Evolutionary conservation across 768 basidiomycete genomes (phyloP).

Genomic region (Pleurotus cornucopiae): DNA sequence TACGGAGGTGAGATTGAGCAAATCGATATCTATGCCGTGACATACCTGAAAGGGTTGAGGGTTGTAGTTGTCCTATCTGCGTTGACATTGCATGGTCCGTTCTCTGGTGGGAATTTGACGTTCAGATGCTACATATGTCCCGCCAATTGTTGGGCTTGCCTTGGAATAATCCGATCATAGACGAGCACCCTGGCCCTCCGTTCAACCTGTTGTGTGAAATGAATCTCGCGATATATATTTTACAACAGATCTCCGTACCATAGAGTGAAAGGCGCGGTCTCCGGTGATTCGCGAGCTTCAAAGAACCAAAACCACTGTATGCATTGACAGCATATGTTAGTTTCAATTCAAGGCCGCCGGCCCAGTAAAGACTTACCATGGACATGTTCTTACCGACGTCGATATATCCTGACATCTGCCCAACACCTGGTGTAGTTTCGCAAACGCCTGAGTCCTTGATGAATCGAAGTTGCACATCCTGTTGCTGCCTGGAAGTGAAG

Average conservation of each 20-base stretch:
- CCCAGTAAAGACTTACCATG: conserved; percentile 33
- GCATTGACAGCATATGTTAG: neutral
- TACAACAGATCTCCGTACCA: conserved; percentile 33
- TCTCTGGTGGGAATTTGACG: conserved; percentile 30
- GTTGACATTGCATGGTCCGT: conserved; percentile 62
- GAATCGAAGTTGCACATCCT: conserved; percentile 36
- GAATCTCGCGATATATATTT: neutral
- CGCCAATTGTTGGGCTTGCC: conserved; percentile 23
- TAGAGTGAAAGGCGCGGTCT: conserved; percentile 62
- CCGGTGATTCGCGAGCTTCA: conserved; percentile 53
- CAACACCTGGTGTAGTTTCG: conserved; percentile 59
- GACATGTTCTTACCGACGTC: conserved; percentile 55
- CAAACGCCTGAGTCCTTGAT: conserved; percentile 58
- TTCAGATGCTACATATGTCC: neutral
- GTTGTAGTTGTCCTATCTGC: conserved; percentile 46
- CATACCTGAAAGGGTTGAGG: conserved; percentile 57
- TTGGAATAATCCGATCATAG: conserved; percentile 65
- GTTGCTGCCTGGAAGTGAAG: conserved; percentile 18
- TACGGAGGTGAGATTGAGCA: neutral
- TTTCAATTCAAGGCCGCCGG: neutral
- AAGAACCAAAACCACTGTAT: conserved; percentile 77
- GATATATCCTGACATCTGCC: conserved; percentile 59
- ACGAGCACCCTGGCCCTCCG: conserved; percentile 60
- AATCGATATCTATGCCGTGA: no score
- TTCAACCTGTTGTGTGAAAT: conserved; percentile 37